Conservation (phyloP, 2,329 filamentous ascomycete genomes). For the Sporothrix brunneoviolacea region DNA sequence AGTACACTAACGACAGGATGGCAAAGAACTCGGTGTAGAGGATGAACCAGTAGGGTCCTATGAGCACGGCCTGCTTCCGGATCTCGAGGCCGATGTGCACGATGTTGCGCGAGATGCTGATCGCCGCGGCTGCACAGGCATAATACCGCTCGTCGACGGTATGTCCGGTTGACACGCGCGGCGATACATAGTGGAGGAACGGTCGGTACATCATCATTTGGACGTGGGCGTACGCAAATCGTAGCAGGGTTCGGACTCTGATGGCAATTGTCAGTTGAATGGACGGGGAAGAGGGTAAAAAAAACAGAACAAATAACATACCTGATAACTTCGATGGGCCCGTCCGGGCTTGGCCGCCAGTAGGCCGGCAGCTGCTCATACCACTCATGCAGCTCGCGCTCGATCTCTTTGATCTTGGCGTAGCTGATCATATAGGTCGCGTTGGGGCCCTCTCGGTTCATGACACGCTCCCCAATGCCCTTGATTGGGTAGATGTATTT, state of each 20-base stretch:
- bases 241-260: slow-evolving; percentile 65
- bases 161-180: slow-evolving; percentile 48
- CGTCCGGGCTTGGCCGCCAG: slow-evolving; percentile 73
- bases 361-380: slow-evolving; percentile 62
- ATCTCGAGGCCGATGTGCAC: slow-evolving; percentile 67
- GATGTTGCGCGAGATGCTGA: slow-evolving; percentile 63
- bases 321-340: slow-evolving; percentile 67
- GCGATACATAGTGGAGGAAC: slow-evolving; percentile 76
- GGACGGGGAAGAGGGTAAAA: background rate
- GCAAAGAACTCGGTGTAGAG: slow-evolving; percentile 80
- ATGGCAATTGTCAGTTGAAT: background rate
- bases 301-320: too few species aligned
- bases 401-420: slow-evolving; percentile 56
- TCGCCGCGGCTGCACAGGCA: slow-evolving; percentile 59
- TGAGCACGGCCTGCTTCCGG: slow-evolving; percentile 36
- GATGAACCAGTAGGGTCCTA: slow-evolving; percentile 81
- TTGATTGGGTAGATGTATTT: slow-evolving; percentile 61
- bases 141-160: slow-evolving; percentile 70
- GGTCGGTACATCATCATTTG: slow-evolving; percentile 78
- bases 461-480: slow-evolving; percentile 40
- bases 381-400: slow-evolving; percentile 57
- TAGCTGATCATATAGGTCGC: slow-evolving; percentile 58
- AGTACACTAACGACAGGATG: slow-evolving; percentile 72
- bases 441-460: slow-evolving; percentile 36
- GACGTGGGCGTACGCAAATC: slow-evolving; percentile 75